Conservation (phyloP, 495 filamentous ascomycete species). For the Collariella sp. region DNA sequence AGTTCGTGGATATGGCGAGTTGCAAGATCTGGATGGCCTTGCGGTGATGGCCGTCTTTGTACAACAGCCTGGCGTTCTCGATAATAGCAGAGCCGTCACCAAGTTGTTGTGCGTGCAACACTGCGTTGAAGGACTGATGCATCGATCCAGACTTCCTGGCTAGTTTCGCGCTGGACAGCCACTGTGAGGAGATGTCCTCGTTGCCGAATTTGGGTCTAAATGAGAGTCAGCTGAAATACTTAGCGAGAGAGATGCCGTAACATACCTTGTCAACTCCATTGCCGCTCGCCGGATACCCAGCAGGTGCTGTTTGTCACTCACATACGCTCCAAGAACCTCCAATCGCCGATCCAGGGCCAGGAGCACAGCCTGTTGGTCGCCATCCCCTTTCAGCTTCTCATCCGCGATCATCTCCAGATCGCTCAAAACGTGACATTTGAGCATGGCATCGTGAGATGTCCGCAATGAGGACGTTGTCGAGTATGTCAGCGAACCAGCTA, state of each 20-base stretch:
- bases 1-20: constrained; percentile 68
- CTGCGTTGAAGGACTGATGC: constrained; percentile 83
- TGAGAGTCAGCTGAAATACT: constrained; percentile 26
- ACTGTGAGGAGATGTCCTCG: constrained; percentile 69
- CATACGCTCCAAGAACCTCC: constrained; percentile 75
- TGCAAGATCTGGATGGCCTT: constrained; percentile 90
- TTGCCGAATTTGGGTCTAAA: constrained; percentile 43
- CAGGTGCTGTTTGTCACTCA: constrained; percentile 87
- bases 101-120: constrained; percentile 76
- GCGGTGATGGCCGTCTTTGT: constrained; percentile 87
- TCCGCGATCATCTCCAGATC: constrained; percentile 77
- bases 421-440: constrained; percentile 75
- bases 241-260: not conserved
- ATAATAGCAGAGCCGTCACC: constrained; percentile 79
- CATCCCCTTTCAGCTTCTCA: constrained; percentile 27
- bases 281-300: constrained; percentile 78
- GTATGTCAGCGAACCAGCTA: constrained; percentile 62
- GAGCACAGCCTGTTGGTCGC: constrained; percentile 41
- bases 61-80: constrained; percentile 87
- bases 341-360: constrained; percentile 63
- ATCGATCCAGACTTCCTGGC: constrained; percentile 76
- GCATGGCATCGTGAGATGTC: constrained; percentile 68
- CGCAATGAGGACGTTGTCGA: constrained; percentile 70
- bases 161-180: constrained; percentile 78
- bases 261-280: constrained; percentile 65